Conservation (phyloP, 148 eudicot genomes). For the Rhododendron mucronatum region DNA sequence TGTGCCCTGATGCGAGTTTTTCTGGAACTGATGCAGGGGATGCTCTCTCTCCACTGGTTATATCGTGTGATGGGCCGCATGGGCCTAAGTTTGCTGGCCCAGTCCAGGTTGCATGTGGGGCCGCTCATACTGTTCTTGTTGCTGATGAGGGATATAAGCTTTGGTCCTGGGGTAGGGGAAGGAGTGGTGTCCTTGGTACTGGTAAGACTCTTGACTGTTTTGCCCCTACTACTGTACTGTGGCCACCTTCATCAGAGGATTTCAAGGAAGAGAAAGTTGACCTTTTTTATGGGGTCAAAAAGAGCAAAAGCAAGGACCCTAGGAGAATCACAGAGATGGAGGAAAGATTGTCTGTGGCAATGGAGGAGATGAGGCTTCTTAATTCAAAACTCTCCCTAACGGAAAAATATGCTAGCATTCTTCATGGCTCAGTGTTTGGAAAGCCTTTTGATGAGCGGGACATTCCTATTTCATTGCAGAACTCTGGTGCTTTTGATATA, state of each 20-base stretch:
- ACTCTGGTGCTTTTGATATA: constrained; percentile 44
- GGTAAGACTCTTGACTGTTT: constrained; percentile 48
- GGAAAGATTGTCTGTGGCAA: constrained; percentile 30
- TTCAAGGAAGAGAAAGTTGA: constrained; percentile 26
- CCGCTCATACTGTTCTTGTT: constrained; percentile 78
- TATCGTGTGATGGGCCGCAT: constrained; percentile 31
- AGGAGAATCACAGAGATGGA: constrained; percentile 31
- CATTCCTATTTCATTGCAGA: constrained; percentile 44
- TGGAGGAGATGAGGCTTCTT: constrained; percentile 55
- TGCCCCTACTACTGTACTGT: constrained; percentile 49
- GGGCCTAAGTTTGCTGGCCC: constrained; percentile 52
- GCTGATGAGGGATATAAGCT: constrained; percentile 61
- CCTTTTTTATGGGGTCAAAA: constrained; percentile 16
- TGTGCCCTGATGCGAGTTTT: constrained; percentile 77
- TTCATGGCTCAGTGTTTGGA: constrained; percentile 72
- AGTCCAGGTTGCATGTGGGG: constrained; percentile 71
- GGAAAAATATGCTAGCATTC: constrained; percentile 64
- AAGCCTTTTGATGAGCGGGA: constrained; percentile 61
- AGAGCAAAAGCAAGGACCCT: constrained; percentile 17
- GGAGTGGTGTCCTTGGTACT: constrained; percentile 77
- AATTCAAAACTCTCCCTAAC: constrained; percentile 41
- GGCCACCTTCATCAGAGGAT: constrained; percentile 64
- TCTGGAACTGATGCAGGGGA: constrained; percentile 61
- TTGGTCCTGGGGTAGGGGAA: constrained; percentile 89
- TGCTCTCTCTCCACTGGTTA: constrained; percentile 52